Percentiles rank a stretch among this genome's conserved stretches.
Evolutionary conservation across 1,139 yeast species (phyloP).

Genomic region (Suhomyces wounanorum): DNA sequence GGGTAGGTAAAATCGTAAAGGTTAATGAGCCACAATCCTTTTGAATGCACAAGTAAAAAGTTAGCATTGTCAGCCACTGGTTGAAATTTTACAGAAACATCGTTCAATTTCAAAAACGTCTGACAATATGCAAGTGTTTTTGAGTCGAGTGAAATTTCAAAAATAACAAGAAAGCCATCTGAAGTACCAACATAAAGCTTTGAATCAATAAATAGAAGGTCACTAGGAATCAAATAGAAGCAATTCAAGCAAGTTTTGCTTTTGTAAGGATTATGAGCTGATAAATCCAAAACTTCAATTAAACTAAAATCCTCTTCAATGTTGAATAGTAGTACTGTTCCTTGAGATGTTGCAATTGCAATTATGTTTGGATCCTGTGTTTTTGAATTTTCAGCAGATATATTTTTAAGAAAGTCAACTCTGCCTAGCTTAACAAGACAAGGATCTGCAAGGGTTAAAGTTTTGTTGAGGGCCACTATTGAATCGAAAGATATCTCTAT

Average conservation of each 20-base stretch:
- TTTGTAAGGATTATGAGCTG: slow-evolving; percentile 10
- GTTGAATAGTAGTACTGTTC: background rate
- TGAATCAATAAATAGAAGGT: slow-evolving; percentile 4
- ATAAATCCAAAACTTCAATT: slow-evolving; percentile 5
- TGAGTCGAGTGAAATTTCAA: slow-evolving; percentile 2
- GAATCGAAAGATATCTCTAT: background rate
- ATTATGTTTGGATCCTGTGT: background rate
- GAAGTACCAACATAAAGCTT: slow-evolving; percentile 22
- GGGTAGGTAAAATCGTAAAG: slow-evolving; percentile 37
- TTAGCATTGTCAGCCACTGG: slow-evolving; percentile 17
- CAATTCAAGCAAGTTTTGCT: background rate
- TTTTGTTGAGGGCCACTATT: slow-evolving; percentile 5
- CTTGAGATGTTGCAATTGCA: slow-evolving; percentile 15
- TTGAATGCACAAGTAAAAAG: slow-evolving; percentile 33
- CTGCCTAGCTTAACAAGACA: slow-evolving; percentile 7
- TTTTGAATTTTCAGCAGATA: background rate
- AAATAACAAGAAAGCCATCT: slow-evolving; percentile 19
- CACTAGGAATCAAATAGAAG: slow-evolving; percentile 14
- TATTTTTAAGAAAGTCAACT: background rate
- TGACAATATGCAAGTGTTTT: background rate
- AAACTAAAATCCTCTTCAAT: background rate
- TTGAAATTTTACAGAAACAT: slow-evolving; percentile 23
- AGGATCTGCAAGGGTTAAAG: slow-evolving; percentile 11
- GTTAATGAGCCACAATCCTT: slow-evolving; percentile 47
- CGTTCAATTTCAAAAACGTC: slow-evolving; percentile 27